Conservation (phyloP, 2,329 filamentous ascomycete genomes). For the Claviceps sp. region DNA sequence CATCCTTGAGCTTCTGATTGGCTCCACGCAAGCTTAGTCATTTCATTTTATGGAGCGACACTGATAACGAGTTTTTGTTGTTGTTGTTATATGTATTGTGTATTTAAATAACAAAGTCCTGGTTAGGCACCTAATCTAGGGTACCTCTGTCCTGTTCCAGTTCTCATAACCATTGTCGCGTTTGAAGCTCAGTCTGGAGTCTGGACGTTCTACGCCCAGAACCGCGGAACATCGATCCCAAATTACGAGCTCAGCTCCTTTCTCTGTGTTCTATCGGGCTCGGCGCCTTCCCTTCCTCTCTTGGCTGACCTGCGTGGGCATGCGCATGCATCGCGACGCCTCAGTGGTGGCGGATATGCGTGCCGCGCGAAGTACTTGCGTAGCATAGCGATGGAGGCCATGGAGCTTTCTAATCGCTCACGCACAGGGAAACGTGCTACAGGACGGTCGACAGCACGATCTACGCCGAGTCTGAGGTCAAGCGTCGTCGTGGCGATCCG, state of each 20-base stretch:
- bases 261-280: too few relatives aligned
- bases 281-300: background rate
- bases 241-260: too few relatives aligned
- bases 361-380: background rate
- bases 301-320: background rate
- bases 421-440: background rate
- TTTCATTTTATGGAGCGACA: too few relatives aligned
- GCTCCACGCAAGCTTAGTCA: too few relatives aligned
- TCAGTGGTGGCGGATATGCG: too few relatives aligned
- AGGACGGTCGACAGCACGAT: background rate
- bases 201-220: background rate
- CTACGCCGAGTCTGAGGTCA: background rate
- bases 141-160: background rate
- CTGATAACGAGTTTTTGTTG: too few relatives aligned
- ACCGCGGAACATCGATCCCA: too few relatives aligned
- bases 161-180: background rate
- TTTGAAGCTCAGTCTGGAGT: background rate
- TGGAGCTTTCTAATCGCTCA: background rate
- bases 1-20: too few relatives aligned
- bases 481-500: slow-evolving; percentile 2
- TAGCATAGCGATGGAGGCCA: slow-evolving; percentile 1
- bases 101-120: too few relatives aligned
- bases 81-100: too few relatives aligned
- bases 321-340: background rate
- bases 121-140: too few relatives aligned